A percentile compares a stretch with the other conserved stretches of the same genome.
Conservation (phyloP, 352 stramenopile species). For the Elongisporangium undulatum region DNA sequence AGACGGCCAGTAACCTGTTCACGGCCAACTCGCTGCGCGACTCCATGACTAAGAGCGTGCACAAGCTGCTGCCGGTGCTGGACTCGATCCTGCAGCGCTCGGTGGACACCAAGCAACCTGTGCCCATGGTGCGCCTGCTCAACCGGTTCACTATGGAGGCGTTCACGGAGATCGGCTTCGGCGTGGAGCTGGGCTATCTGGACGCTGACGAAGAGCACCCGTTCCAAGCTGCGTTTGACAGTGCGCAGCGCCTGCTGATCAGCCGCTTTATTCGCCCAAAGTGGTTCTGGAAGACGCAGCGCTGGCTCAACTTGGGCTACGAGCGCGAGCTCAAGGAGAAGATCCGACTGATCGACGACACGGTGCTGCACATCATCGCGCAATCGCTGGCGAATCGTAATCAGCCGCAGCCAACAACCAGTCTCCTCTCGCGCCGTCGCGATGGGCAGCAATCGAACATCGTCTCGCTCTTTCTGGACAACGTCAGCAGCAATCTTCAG, state of each 20-base stretch:
- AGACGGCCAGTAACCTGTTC: slow-evolving; percentile 22
- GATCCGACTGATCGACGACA: slow-evolving; percentile 32
- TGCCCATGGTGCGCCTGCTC: no score
- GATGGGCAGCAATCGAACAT: slow-evolving; percentile 14
- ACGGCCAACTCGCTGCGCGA: slow-evolving; percentile 25
- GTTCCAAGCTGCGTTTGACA: slow-evolving; percentile 35
- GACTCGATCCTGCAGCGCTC: no score
- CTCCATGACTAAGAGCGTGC: slow-evolving; percentile 17
- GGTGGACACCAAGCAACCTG: no score
- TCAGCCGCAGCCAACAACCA: neutral
- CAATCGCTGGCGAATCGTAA: slow-evolving; percentile 15
- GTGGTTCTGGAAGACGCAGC: slow-evolving; percentile 37
- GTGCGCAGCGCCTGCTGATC: slow-evolving; percentile 17
- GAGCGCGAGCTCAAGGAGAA: slow-evolving; percentile 27
- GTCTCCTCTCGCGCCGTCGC: neutral
- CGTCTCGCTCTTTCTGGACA: slow-evolving; percentile 45
- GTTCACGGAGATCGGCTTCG: neutral
- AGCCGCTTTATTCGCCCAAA: slow-evolving; percentile 28
- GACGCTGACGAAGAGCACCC: slow-evolving; percentile 13
- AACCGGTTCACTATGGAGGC: neutral
- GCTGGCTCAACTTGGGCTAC: slow-evolving; percentile 24
- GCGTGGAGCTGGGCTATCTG: neutral
- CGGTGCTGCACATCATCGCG: slow-evolving; percentile 35
- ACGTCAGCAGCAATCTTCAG: slow-evolving; percentile 10
- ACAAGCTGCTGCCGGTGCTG: slow-evolving; percentile 11